phyloP scores from a whole-genome alignment of 2,329 filamentous ascomycete species.

The Aspergillus brasiliensis region DNA sequence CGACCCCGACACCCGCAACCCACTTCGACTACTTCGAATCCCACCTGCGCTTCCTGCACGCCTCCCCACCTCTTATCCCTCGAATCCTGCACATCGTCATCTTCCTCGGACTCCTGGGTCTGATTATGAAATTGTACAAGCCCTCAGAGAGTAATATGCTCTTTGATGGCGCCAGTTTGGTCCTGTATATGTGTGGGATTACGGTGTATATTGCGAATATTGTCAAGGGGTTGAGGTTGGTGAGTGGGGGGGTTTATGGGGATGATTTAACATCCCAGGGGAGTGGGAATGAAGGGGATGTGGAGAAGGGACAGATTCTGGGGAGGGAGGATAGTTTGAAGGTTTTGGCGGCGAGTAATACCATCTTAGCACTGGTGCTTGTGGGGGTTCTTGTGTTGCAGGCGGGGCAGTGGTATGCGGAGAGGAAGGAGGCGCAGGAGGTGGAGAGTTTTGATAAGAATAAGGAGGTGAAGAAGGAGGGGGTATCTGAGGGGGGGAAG shows the following conservation, averaged over 20 bases:
- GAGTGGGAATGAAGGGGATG: slow-evolving; percentile 11
- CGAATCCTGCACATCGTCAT: slow-evolving; percentile 95
- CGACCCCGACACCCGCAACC: slow-evolving; percentile 43
- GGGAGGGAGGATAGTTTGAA: slow-evolving; percentile 85
- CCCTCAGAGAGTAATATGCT: slow-evolving; percentile 93
- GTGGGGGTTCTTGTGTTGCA: slow-evolving; percentile 91
- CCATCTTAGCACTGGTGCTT: slow-evolving; percentile 88
- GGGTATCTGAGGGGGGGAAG: slow-evolving; percentile 34
- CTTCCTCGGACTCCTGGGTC: slow-evolving; percentile 81
- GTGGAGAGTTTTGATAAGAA: slow-evolving; percentile 62
- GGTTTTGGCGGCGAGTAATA: slow-evolving; percentile 92
- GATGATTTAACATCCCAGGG: slow-evolving; percentile 47
- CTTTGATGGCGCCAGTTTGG: slow-evolving; percentile 76
- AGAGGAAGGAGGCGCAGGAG: slow-evolving; percentile 87
- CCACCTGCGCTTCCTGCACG: slow-evolving; percentile 88
- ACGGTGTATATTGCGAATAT: slow-evolving; percentile 96
- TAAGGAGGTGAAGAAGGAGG: slow-evolving; percentile 17
- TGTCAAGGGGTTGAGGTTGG: slow-evolving; percentile 86
- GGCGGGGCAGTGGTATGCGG: slow-evolving; percentile 97
- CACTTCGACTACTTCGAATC: slow-evolving; percentile 86
- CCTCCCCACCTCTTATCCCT: slow-evolving; percentile 85
- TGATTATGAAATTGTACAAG: slow-evolving; percentile 92
- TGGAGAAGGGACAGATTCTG: slow-evolving; percentile 68
- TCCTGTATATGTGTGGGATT: slow-evolving; percentile 79
- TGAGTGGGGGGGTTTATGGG: slow-evolving; percentile 71